Conservation (phyloP, 2,329 filamentous ascomycete genomes). For the Cladosporium sp. region DNA sequence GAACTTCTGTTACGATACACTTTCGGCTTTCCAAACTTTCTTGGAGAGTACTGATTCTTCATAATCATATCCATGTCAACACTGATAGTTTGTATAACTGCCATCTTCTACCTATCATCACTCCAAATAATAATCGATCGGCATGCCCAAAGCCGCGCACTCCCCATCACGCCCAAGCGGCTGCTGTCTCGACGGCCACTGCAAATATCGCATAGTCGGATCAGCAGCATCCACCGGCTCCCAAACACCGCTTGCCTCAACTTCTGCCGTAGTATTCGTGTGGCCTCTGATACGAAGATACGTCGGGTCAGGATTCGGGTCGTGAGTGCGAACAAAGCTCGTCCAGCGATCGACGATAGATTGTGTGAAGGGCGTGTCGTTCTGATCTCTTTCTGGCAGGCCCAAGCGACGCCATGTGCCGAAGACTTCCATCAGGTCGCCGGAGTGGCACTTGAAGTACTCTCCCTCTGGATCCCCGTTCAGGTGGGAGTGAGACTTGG, state of each 20-base stretch:
- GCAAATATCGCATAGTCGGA: neutral
- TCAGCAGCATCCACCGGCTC: neutral
- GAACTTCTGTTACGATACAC: too few relatives aligned
- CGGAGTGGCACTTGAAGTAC: neutral
- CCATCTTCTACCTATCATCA: neutral
- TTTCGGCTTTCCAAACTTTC: too few relatives aligned
- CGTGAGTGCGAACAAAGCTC: neutral
- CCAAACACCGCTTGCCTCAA: neutral
- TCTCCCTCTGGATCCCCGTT: neutral
- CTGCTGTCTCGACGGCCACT: slow-evolving; percentile 5
- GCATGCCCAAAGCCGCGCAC: neutral
- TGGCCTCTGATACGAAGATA: neutral
- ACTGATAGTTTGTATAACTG: too few relatives aligned
- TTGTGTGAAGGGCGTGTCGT: neutral
- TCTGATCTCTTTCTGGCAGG: neutral
- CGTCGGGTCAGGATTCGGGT: neutral
- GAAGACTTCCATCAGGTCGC: neutral
- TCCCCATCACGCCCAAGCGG: neutral
- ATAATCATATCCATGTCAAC: too few relatives aligned
- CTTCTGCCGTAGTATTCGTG: neutral
- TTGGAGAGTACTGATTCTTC: too few relatives aligned
- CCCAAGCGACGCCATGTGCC: neutral
- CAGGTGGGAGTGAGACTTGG: neutral
- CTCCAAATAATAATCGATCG: neutral
- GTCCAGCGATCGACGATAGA: neutral